These are phyloP conservation scores for Russula brevipes DNA, from an alignment of 768 basidiomycete genomes.

Conservation along the genomic window DNA sequence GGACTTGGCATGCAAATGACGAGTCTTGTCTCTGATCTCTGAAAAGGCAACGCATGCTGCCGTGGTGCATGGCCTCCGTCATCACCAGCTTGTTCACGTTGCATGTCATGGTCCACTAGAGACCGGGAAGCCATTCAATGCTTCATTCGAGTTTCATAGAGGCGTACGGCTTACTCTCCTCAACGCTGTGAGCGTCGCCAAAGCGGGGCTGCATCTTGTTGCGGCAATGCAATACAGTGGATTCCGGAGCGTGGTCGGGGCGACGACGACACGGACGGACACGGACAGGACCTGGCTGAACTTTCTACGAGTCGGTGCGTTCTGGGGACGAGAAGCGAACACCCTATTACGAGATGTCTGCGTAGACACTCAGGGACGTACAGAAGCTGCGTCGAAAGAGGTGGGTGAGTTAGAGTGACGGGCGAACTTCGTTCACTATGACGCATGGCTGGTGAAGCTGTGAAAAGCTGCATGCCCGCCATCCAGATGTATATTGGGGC, in stretches of 20 bases:
- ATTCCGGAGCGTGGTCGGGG: conserved; percentile 13
- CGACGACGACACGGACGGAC: conserved; percentile 15
- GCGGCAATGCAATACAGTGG: conserved; percentile 17
- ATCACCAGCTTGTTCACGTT: neutral
- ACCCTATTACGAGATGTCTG: neutral
- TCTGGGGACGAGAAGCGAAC: neutral
- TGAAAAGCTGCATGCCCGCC: too few species aligned
- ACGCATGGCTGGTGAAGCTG: neutral
- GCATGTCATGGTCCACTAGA: conserved; percentile 3
- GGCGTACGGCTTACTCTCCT: neutral
- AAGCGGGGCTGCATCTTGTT: conserved; percentile 8
- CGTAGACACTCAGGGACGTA: neutral
- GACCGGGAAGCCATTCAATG: neutral
- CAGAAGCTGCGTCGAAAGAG: neutral
- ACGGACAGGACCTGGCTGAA: conserved; percentile 3
- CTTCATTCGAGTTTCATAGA: conserved; percentile 5
- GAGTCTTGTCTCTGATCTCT: neutral
- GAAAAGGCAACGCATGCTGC: neutral
- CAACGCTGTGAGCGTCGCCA: neutral
- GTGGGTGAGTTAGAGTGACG: neutral
- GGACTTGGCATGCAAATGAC: neutral
- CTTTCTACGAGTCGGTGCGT: neutral
- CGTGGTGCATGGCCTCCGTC: neutral
- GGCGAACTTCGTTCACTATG: conserved; percentile 2
- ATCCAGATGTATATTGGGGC: neutral